A percentile compares a stretch with the other conserved stretches of the same genome.
phyloP scores from a whole-genome alignment of 1,284 basidiomycete genomes.

The Ustilago trichophora region DNA sequence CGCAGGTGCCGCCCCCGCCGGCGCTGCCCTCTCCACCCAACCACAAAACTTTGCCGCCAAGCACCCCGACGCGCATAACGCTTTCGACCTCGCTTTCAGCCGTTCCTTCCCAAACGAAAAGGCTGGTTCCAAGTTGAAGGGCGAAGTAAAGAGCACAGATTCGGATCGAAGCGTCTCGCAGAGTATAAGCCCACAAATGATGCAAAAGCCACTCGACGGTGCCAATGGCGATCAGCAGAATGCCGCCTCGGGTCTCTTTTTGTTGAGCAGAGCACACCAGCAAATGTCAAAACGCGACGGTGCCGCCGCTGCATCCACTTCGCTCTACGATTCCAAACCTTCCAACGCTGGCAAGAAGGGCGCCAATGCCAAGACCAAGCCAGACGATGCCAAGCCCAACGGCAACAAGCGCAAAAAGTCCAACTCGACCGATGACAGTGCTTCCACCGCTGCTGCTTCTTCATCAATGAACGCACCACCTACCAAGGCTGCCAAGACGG shows the following conservation, averaged over 20 bases:
- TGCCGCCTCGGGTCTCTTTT: conserved; percentile 76
- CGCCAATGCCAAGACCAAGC: conserved; percentile 16
- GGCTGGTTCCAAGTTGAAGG: conserved; percentile 40
- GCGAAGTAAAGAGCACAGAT: conserved; percentile 15
- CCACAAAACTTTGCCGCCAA: conserved; percentile 43
- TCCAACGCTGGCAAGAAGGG: conserved; percentile 11
- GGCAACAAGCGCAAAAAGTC: conserved; percentile 59
- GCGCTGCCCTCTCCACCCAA: conserved; percentile 28
- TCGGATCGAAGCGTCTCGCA: conserved; percentile 20
- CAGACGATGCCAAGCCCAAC: conserved; percentile 21
- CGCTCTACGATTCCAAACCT: conserved; percentile 41
- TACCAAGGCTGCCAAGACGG: conserved; percentile 46
- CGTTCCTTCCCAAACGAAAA: conserved; percentile 26
- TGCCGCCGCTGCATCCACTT: conserved; percentile 28
- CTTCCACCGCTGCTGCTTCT: neutral
- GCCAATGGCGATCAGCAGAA: conserved; percentile 46
- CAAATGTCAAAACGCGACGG: conserved; percentile 95
- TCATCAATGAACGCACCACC: conserved; percentile 16
- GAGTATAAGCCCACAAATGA: conserved; percentile 48
- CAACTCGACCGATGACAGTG: conserved; percentile 24
- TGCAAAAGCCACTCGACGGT: conserved; percentile 26
- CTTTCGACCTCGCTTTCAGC: conserved; percentile 56
- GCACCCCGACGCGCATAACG: conserved; percentile 32
- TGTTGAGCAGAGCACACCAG: conserved; percentile 91
- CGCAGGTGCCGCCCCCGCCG: neutral